phyloP scores from a whole-genome alignment of 495 filamentous ascomycete species.

The Aspergillus bertholletiae region DNA sequence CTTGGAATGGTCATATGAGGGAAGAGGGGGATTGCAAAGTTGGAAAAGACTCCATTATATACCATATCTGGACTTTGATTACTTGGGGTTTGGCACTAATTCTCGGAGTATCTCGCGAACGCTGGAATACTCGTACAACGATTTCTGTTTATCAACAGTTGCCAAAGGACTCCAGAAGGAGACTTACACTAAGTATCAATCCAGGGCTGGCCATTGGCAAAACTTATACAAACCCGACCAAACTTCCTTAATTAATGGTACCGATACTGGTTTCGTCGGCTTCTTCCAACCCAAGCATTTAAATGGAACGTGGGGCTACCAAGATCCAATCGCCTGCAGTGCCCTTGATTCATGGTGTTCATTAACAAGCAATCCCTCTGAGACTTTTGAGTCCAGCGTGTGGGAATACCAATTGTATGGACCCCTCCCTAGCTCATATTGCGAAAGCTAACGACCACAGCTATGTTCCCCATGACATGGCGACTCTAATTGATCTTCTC shows the following conservation, averaged over 20 bases:
- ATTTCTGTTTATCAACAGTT: slow-evolving; percentile 59
- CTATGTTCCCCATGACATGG: slow-evolving; percentile 72
- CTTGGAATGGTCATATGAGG: slow-evolving; percentile 67
- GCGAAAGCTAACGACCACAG: slow-evolving; percentile 14
- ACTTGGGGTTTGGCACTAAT: slow-evolving; percentile 69
- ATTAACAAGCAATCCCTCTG: slow-evolving; percentile 49
- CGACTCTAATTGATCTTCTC: slow-evolving; percentile 51
- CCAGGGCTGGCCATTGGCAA: slow-evolving; percentile 45
- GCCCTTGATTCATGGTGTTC: slow-evolving; percentile 53
- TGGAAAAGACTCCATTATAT: slow-evolving; percentile 69
- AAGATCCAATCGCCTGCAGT: slow-evolving; percentile 55
- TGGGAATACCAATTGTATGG: slow-evolving; percentile 69
- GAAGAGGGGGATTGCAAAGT: slow-evolving; percentile 67
- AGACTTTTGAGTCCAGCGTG: slow-evolving; percentile 65
- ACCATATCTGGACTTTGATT: slow-evolving; percentile 67
- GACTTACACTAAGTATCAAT: neutral
- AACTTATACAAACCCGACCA: slow-evolving; percentile 63
- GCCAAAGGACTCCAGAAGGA: slow-evolving; percentile 28
- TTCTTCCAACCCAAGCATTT: slow-evolving; percentile 65
- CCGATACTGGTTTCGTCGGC: slow-evolving; percentile 52
- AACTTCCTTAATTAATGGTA: slow-evolving; percentile 41
- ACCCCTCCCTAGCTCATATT: neutral
- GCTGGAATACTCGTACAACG: slow-evolving; percentile 71
- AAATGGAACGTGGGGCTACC: slow-evolving; percentile 55
- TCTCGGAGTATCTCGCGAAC: slow-evolving; percentile 66